Evolutionary conservation across 495 filamentous ascomycete genomes (phyloP).

Genomic region (Podospora pseudopauciseta): DNA sequence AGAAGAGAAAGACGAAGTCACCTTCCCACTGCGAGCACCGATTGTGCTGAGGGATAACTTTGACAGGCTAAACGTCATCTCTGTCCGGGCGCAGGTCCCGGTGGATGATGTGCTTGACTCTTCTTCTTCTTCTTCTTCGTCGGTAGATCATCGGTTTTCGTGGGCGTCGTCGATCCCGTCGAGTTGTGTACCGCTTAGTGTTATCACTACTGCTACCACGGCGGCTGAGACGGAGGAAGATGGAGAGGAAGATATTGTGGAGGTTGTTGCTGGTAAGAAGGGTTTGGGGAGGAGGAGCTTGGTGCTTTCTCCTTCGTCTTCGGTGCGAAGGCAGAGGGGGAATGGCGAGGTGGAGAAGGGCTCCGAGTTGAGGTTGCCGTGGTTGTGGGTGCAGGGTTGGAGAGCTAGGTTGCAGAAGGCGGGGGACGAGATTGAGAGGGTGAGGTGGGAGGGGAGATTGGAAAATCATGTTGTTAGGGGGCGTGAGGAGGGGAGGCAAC

Average conservation of each 20-base stretch:
- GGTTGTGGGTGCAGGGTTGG: slow-evolving; percentile 12
- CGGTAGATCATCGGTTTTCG: background rate
- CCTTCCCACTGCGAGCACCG: background rate
- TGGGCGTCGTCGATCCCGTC: background rate
- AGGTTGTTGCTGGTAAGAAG: background rate
- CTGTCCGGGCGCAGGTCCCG: slow-evolving; percentile 11
- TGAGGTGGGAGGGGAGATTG: slow-evolving; percentile 1
- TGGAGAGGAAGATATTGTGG: background rate
- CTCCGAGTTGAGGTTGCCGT: slow-evolving; percentile 11
- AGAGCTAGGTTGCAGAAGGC: slow-evolving; percentile 4
- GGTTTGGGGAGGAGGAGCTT: background rate
- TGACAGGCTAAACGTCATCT: slow-evolving; percentile 17
- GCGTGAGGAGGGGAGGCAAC: background rate
- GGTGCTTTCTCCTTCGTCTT: background rate
- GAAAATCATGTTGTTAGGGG: background rate
- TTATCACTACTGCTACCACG: background rate
- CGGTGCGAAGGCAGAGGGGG: background rate
- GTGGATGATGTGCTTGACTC: slow-evolving; percentile 11
- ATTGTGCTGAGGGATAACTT: slow-evolving; percentile 16
- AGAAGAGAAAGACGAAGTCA: background rate
- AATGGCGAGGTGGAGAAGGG: background rate
- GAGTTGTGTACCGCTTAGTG: background rate
- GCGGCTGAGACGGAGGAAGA: background rate
- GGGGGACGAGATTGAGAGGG: slow-evolving; percentile 7
- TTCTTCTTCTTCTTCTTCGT: background rate